Percentiles rank a stretch among this genome's conserved stretches.
These are phyloP conservation scores for Colletotrichum orbiculare DNA, from an alignment of 2,329 filamentous ascomycete species.

Conservation along the genomic window DNA sequence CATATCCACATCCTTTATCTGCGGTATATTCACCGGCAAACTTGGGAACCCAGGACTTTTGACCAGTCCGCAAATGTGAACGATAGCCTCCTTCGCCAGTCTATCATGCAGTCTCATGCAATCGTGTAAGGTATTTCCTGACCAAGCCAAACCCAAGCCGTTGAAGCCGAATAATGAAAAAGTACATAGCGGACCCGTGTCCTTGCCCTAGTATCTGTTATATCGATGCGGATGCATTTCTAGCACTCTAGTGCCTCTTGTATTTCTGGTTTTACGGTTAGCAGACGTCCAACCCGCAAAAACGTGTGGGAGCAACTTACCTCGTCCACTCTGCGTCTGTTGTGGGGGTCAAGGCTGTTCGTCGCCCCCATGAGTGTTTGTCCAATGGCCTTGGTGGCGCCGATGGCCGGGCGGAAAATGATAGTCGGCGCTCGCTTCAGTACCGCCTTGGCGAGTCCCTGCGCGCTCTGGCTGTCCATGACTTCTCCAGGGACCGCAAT, in stretches of 20 bases:
- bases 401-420: slow-evolving; percentile 89
- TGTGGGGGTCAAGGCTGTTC: slow-evolving; percentile 87
- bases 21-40: too few species aligned
- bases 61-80: not conserved
- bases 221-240: slow-evolving; percentile 8
- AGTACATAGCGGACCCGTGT: not conserved
- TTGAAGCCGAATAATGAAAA: not conserved
- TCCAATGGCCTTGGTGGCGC: slow-evolving; percentile 87
- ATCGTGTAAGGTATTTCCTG: slow-evolving; percentile 9
- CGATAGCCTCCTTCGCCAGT: slow-evolving; percentile 36
- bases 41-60: too few species aligned
- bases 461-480: slow-evolving; percentile 85
- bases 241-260: slow-evolving; percentile 51
- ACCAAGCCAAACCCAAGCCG: not conserved
- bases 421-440: slow-evolving; percentile 89
- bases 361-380: slow-evolving; percentile 92
- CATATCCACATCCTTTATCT: not conserved
- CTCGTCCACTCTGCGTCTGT: slow-evolving; percentile 85
- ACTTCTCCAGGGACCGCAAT: slow-evolving; percentile 94
- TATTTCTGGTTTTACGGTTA: slow-evolving; percentile 55
- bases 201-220: slow-evolving; percentile 18
- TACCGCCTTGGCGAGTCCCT: slow-evolving; percentile 82
- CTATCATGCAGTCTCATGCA: slow-evolving; percentile 38
- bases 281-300: not conserved
- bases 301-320: slow-evolving; percentile 68